Base-by-base conservation (phyloP, 306 rosid genomes). In the Lathyrus tuberosus region DNA sequence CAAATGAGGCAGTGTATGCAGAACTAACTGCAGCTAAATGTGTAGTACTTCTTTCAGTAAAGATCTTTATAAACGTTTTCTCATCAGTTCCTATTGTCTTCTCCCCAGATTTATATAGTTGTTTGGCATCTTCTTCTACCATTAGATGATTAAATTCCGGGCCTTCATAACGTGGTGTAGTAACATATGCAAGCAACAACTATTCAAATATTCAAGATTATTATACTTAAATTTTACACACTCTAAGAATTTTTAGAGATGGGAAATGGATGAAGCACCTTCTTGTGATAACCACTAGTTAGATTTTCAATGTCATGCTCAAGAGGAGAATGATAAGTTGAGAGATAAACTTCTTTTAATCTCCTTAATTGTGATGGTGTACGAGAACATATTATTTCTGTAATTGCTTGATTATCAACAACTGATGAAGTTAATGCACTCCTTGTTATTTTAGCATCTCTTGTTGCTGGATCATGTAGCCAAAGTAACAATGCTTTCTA, bases 321-420 rank as follows among this genome's bases (percentile, higher is more conserved):
- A 38, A 87, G 73, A 28, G 24, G 2, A 28, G 79, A 71, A 42
- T 73, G 82, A 60, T 76, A 89, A 8, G 11, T 71, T 33, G 89
- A 11, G 10, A 62, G 81, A 58, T 89, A 89, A 73, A 76, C 71
- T 73, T 89, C 95, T 57, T 84, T 92, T 10, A 89, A 60, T 33
- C 79, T 76, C 10, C 89, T 82, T 20, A 92, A 37, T 60, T 92
- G 96, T 17, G 96, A 78, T 10, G 96, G 86, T 16, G 85, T 78
- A 6, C 96, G 90, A 66, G 95, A 89, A 70, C 95, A 92, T 67
- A 92, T 76, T 0, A 78, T 74, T 72, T 92, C 97, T 54, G 85
- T 86, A 8, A 85, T 83, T 40, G 87, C 92, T 79, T 79, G 85
- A 56, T 80, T 67, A 71, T 83, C 83, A 43, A 51, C 57, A 44